Conservation (phyloP, 2,329 filamentous ascomycete species). For the Hypoxylon sp. region DNA sequence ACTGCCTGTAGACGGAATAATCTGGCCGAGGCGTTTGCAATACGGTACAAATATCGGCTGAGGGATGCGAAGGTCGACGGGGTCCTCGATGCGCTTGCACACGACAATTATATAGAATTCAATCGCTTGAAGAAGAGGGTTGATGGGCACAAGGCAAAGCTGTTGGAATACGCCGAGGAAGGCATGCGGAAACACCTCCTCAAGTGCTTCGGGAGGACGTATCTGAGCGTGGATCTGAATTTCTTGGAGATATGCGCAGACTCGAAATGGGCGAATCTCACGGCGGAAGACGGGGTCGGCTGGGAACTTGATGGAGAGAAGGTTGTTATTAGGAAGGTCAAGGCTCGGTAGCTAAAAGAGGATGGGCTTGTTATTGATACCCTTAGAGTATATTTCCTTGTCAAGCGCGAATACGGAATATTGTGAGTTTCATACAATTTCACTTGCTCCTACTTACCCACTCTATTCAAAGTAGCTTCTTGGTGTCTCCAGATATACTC, state of each 20-base stretch:
- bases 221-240: conserved; percentile 77
- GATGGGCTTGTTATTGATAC: conserved; percentile 48
- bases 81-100: conserved; percentile 78
- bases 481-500: not conserved
- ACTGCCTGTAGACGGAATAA: conserved; percentile 87
- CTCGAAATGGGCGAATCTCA: conserved; percentile 79
- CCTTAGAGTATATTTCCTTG: conserved; percentile 39
- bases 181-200: conserved; percentile 82
- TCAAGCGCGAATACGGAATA: conserved; percentile 9
- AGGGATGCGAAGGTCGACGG: conserved; percentile 77
- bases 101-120: conserved; percentile 87
- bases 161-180: conserved; percentile 86
- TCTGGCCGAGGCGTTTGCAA: conserved; percentile 78
- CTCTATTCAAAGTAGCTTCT: not conserved
- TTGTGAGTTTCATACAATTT: not conserved
- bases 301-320: conserved; percentile 83
- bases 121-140: conserved; percentile 78
- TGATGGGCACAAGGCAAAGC: conserved; percentile 82
- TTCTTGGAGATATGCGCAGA: conserved; percentile 80
- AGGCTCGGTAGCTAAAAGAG: conserved; percentile 54
- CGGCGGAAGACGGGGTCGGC: conserved; percentile 78
- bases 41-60: conserved; percentile 73
- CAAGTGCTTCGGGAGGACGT: conserved; percentile 88
- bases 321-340: conserved; percentile 80
- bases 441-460: not conserved